Percentiles rank a stretch among this genome's conserved stretches.
These are phyloP conservation scores for Metarhizium brunneum DNA, from an alignment of 2,329 filamentous ascomycete species.

Conservation along the genomic window DNA sequence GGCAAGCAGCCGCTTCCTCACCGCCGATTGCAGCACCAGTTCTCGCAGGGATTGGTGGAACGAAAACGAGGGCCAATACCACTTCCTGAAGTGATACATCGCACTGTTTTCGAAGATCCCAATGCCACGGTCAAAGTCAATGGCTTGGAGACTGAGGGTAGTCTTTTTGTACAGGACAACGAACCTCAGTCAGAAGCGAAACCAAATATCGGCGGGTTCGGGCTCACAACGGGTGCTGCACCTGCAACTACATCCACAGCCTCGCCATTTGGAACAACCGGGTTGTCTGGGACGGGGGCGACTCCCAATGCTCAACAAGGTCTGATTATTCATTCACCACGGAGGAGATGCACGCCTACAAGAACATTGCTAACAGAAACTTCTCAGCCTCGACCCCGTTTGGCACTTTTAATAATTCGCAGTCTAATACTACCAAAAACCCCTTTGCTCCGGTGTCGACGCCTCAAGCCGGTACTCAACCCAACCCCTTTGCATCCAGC, in stretches of 20 bases:
- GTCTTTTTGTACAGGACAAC: constrained; percentile 19
- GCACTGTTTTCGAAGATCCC: constrained; percentile 36
- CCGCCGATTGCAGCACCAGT: constrained; percentile 43
- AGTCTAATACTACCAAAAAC: not conserved
- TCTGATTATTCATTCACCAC: not conserved
- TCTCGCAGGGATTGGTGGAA: constrained; percentile 49
- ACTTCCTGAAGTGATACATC: constrained; percentile 46
- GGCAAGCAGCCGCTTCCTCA: constrained; percentile 35
- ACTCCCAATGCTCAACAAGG: not conserved
- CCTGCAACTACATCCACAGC: not conserved
- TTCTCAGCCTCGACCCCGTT: constrained; percentile 6
- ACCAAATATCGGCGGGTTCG: not conserved
- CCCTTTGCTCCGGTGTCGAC: constrained; percentile 3
- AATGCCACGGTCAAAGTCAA: constrained; percentile 5
- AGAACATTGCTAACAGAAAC: not conserved
- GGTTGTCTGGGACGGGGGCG: not conserved
- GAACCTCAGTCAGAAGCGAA: not conserved
- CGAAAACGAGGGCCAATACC: constrained; percentile 44
- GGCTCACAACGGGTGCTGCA: not conserved
- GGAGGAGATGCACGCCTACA: not conserved
- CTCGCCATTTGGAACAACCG: not conserved
- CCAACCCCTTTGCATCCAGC: not conserved
- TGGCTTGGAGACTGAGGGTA: constrained; percentile 13
- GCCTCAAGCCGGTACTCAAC: not conserved
- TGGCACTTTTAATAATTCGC: not conserved